Evolutionary conservation across 495 filamentous ascomycete species (phyloP), one percentile per base, ranked within the genome.

Genomic region (Neurospora sp.): DNA sequence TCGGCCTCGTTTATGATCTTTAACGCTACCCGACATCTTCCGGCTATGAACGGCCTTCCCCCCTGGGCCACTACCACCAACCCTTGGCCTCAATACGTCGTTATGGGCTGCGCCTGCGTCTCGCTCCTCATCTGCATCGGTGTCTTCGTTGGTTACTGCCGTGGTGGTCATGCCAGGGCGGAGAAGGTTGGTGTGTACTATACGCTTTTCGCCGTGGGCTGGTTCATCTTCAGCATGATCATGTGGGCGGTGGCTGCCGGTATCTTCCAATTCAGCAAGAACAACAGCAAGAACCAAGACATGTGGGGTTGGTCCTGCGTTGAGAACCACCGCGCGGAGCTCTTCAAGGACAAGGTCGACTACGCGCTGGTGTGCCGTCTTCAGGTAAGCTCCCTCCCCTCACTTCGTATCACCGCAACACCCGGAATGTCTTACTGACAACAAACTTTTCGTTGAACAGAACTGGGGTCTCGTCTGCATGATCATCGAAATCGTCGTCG

Each of bases 301-400:
- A 86, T 99, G 78, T 99, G 96, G 96, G 95, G 94, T 38, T 99
- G 96, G 96, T 87, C 93, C 4, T 99, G 96, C 79, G 92, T 93
- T 38, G 87, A 97, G 74, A 98, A 98, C 79, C 90, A 88, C 69
- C 89, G 96, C 70, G 82, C 90, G 46, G 81, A 92, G 73, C 81
- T 96, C 31, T 97, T 93, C 81, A 80, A 88, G 73, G 82, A 93
- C 35, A 89, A 93, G 70, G 87, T 99, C 73, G 88, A 94, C 82
- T 99, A 98, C 83, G 88, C 88, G 69, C 90, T 99, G n/a, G 87
- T 98, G 78, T 99, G 96, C 85, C 92, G 96, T 79, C 88, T 98
- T 74, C 93, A 96, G 88, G 93, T 94, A 84, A 82, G 89, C 77
- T 44, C 20, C 46, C 16, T 42, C 39, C 39, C 35, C 39, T 39